Percentiles rank a stretch among this genome's conserved stretches.
phyloP scores from a whole-genome alignment of 2,329 filamentous ascomycete species.

The Xylariaceae sp. region DNA sequence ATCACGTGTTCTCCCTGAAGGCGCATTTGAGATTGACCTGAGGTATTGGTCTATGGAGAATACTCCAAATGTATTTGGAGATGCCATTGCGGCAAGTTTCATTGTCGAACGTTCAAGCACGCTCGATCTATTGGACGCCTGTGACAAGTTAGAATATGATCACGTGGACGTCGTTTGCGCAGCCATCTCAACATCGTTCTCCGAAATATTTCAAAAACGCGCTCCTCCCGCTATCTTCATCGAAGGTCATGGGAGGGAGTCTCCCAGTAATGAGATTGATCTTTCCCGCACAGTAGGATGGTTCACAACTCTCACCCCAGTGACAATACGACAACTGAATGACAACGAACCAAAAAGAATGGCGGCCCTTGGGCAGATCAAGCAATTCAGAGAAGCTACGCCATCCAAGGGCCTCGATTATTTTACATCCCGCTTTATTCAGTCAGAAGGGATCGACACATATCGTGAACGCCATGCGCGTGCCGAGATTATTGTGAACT shows the following conservation, averaged over 20 bases:
- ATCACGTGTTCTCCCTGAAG: constrained; percentile 2
- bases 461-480: constrained; percentile 1
- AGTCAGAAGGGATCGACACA: background rate
- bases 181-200: constrained; percentile 11
- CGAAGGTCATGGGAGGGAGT: constrained; percentile 20
- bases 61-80: background rate
- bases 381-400: background rate
- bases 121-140: background rate
- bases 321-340: constrained; percentile 1
- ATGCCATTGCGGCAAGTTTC: constrained; percentile 1
- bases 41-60: constrained; percentile 4
- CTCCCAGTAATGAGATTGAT: constrained; percentile 1
- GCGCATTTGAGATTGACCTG: background rate
- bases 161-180: constrained; percentile 9
- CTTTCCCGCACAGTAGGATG: constrained; percentile 18
- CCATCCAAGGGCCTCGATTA: constrained; percentile 12
- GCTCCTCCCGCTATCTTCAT: constrained; percentile 9
- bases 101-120: background rate
- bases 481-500: constrained; percentile 17
- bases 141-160: constrained; percentile 14
- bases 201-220: background rate
- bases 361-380: background rate
- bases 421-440: background rate
- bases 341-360: background rate
- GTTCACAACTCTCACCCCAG: constrained; percentile 15